Evolutionary conservation across 1,284 basidiomycete genomes (phyloP).

Genomic region (Ceratobasidium sp.): DNA sequence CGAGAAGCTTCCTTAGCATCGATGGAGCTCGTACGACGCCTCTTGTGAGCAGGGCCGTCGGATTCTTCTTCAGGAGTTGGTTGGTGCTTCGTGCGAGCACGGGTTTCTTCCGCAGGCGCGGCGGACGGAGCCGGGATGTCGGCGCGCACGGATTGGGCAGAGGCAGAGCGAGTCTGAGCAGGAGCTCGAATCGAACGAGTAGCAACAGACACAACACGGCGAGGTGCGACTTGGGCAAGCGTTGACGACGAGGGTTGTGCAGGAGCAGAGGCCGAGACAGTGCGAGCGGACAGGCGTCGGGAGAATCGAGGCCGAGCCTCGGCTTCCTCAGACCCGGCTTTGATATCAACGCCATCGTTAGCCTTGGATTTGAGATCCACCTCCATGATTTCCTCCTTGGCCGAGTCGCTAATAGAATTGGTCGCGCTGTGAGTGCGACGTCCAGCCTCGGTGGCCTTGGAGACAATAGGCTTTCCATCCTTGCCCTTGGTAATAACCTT

Average conservation of each 20-base stretch:
- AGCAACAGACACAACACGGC: slow-evolving; percentile 29
- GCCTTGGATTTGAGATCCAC: slow-evolving; percentile 29
- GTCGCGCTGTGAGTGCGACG: slow-evolving; percentile 43
- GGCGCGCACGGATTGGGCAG: slow-evolving; percentile 54
- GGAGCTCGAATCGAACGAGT: slow-evolving; percentile 17
- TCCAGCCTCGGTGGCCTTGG: slow-evolving; percentile 21
- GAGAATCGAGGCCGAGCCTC: slow-evolving; percentile 39
- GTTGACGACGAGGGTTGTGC: slow-evolving; percentile 8
- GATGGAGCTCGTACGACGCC: slow-evolving; percentile 77
- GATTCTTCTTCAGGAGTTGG: slow-evolving; percentile 58
- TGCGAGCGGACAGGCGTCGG: slow-evolving; percentile 43
- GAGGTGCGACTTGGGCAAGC: slow-evolving; percentile 18
- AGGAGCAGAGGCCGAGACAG: slow-evolving; percentile 19
- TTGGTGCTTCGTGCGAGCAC: slow-evolving; percentile 1
- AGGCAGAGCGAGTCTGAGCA: slow-evolving; percentile 48
- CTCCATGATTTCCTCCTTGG: slow-evolving; percentile 31
- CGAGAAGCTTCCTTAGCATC: slow-evolving; percentile 63
- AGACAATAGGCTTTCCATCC: slow-evolving; percentile 21
- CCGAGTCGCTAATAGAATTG: neutral
- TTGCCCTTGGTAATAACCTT: slow-evolving; percentile 22
- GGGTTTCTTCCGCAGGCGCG: slow-evolving; percentile 48
- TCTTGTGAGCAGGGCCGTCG: slow-evolving; percentile 69
- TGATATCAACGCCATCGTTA: slow-evolving; percentile 38
- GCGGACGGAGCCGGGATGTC: slow-evolving; percentile 50
- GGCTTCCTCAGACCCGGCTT: slow-evolving; percentile 17